phyloP scores from a whole-genome alignment of 2,329 filamentous ascomycete genomes.

The Neonectria sp. region DNA sequence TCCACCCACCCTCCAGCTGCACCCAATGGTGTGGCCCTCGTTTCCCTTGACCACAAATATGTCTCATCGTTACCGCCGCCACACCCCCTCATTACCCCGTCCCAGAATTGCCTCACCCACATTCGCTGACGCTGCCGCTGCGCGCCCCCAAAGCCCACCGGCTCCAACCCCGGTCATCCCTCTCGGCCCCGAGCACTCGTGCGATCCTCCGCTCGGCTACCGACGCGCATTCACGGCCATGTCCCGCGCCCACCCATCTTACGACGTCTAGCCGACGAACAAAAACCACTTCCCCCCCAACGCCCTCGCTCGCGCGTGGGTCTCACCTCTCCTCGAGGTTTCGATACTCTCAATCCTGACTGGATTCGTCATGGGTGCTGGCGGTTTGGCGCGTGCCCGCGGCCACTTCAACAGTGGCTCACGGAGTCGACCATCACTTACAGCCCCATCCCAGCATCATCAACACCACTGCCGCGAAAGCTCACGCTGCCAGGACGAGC shows the following conservation, averaged over 20 bases:
- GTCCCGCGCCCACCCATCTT: constrained; percentile 37
- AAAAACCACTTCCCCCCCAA: constrained; percentile 46
- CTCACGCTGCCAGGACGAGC: background rate
- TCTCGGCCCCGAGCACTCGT: constrained; percentile 42
- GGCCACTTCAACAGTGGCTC: constrained; percentile 21
- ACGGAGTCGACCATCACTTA: constrained; percentile 3
- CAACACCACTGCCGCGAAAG: background rate
- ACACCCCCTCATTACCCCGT: constrained; percentile 24
- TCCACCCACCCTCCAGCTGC: constrained; percentile 26
- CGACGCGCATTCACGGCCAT: constrained; percentile 40
- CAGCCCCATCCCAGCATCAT: background rate
- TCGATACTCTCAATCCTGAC: constrained; percentile 21
- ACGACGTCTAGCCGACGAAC: constrained; percentile 37
- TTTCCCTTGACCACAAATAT: constrained; percentile 41
- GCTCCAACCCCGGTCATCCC: constrained; percentile 20
- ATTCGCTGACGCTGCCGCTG: constrained; percentile 11
- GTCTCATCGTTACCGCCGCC: constrained; percentile 40
- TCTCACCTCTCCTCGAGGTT: constrained; percentile 34
- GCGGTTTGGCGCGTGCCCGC: constrained; percentile 19
- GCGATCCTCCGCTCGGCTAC: constrained; percentile 47
- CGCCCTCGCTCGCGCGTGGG: constrained; percentile 35
- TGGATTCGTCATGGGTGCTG: constrained; percentile 19
- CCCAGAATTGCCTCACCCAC: constrained; percentile 29
- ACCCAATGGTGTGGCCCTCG: constrained; percentile 32
- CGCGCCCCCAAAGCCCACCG: constrained; percentile 25